A percentile compares a stretch with the other conserved stretches of the same genome.
Conservation (phyloP, 176 grass and related monocot species). For the Oryza punctata region DNA sequence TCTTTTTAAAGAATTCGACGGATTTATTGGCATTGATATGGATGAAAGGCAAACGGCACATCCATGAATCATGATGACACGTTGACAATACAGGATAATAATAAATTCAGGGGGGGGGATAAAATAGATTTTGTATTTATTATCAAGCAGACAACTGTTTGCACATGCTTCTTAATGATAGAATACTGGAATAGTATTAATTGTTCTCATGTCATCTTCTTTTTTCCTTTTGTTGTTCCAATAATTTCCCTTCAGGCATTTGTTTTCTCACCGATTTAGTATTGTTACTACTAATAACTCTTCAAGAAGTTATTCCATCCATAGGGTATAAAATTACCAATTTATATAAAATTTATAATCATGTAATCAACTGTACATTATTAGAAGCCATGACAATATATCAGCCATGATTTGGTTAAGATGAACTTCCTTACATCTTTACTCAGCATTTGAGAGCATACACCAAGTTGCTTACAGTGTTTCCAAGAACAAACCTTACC, state of each 20-base stretch:
- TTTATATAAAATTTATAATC: background rate
- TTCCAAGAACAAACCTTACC: background rate
- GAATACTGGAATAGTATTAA: background rate
- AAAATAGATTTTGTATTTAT: too few species aligned
- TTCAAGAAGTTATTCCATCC: background rate
- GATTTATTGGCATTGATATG: background rate
- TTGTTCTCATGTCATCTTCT: background rate
- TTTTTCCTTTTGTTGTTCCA: background rate
- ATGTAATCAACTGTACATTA: background rate
- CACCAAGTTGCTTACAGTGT: background rate
- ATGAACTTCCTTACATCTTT: background rate
- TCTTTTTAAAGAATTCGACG: background rate
- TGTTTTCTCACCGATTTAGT: background rate
- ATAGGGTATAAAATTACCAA: background rate
- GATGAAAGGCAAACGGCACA: background rate
- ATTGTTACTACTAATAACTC: background rate
- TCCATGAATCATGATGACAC: too few species aligned
- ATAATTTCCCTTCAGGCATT: background rate
- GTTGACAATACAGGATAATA: too few species aligned
- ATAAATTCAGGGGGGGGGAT: too few species aligned
- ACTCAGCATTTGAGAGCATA: background rate
- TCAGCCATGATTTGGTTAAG: background rate
- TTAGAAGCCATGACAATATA: background rate
- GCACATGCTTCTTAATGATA: background rate
- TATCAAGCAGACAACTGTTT: too few species aligned